Percentiles rank a stretch among this genome's conserved stretches.
Evolutionary conservation across 2,329 filamentous ascomycete species (phyloP).

Genomic region (Fusarium sp.): DNA sequence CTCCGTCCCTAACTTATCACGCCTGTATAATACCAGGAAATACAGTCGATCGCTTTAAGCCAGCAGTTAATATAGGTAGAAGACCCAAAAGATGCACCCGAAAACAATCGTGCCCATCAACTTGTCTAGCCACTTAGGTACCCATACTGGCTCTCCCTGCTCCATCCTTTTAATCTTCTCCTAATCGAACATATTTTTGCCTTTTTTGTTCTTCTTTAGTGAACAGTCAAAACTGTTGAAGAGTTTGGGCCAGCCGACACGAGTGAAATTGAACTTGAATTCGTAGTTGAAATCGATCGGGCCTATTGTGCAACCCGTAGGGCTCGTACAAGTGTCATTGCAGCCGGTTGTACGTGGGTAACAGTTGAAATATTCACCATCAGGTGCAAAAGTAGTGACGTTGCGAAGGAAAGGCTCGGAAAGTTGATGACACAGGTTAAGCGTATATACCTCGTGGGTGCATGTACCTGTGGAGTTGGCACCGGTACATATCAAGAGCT

Average conservation of each 20-base stretch:
- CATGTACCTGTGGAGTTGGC: conserved; percentile 62
- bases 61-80: neutral
- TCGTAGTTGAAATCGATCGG: conserved; percentile 58
- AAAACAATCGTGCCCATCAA: neutral
- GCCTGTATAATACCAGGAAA: neutral
- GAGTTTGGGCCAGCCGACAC: conserved; percentile 58
- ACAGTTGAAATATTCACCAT: conserved; percentile 62
- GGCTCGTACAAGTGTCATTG: conserved; percentile 59
- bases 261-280: conserved; percentile 61
- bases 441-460: conserved; percentile 56
- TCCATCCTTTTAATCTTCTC: neutral
- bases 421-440: conserved; percentile 61
- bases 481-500: conserved; percentile 65
- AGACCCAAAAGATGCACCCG: neutral
- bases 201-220: conserved; percentile 22
- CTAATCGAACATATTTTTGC: neutral
- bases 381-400: conserved; percentile 62
- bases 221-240: conserved; percentile 53
- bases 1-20: conserved; percentile 2
- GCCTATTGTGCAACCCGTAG: conserved; percentile 65
- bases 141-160: neutral
- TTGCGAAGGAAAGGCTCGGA: conserved; percentile 55
- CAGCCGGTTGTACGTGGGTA: conserved; percentile 58
- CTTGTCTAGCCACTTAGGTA: neutral
- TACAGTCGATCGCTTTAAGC: neutral